Conservation (phyloP, 2,329 filamentous ascomycete species). For the Arthroderma sp. region DNA sequence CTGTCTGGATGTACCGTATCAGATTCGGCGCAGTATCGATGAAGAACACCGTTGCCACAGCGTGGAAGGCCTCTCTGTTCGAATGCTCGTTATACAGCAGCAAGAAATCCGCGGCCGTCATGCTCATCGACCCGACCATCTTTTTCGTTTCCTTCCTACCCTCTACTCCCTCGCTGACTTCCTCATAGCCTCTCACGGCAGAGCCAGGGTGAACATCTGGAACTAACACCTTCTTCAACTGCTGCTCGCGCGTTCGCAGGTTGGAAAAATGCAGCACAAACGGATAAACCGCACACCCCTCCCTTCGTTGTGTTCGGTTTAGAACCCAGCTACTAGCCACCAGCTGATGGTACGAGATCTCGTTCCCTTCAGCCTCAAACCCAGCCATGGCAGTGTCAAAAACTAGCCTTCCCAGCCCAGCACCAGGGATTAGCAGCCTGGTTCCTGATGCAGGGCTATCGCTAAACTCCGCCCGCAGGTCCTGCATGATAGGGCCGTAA, state of each 20-base stretch:
- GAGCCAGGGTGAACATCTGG: slow-evolving; percentile 68
- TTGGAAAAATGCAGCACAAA: slow-evolving; percentile 87
- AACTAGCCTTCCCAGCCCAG: slow-evolving; percentile 75
- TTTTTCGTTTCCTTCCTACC: slow-evolving; percentile 4
- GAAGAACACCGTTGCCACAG: slow-evolving; percentile 85
- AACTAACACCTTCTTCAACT: slow-evolving; percentile 59
- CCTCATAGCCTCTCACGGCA: slow-evolving; percentile 32
- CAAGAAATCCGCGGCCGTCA: slow-evolving; percentile 88
- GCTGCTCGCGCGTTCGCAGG: slow-evolving; percentile 58
- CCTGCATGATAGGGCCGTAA: slow-evolving; percentile 60
- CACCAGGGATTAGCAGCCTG: slow-evolving; percentile 73
- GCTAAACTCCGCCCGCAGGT: slow-evolving; percentile 44
- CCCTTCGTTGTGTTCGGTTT: slow-evolving; percentile 43
- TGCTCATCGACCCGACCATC: slow-evolving; percentile 61
- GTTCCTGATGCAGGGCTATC: slow-evolving; percentile 33
- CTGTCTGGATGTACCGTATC: slow-evolving; percentile 76
- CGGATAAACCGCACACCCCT: slow-evolving; percentile 64
- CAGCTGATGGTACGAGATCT: slow-evolving; percentile 96
- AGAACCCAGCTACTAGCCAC: slow-evolving; percentile 58
- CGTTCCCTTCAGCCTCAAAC: slow-evolving; percentile 72
- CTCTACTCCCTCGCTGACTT: not conserved
- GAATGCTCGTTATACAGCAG: slow-evolving; percentile 62
- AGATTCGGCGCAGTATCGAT: slow-evolving; percentile 93
- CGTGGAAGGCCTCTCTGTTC: slow-evolving; percentile 57
- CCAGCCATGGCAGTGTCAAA: slow-evolving; percentile 70